Conservation (phyloP, 2,329 filamentous ascomycete genomes). For the Fusarium robinianum region DNA sequence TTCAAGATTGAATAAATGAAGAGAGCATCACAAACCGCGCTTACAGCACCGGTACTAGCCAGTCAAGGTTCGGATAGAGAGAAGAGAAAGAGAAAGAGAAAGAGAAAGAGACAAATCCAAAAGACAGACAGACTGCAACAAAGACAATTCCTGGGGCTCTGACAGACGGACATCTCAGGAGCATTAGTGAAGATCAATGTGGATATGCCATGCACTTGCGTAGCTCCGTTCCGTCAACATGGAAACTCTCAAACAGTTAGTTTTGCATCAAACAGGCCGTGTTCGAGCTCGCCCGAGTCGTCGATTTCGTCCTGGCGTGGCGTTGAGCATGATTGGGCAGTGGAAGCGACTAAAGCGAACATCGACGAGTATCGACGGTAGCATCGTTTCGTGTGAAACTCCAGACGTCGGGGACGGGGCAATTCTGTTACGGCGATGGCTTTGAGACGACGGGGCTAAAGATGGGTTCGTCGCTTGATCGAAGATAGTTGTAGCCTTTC, state of each 20-base stretch:
- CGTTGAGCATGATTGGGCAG: conserved; percentile 30
- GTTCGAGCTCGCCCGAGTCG: conserved; percentile 31
- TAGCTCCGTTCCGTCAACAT: no score
- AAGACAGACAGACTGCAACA: conserved; percentile 2
- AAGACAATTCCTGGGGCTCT: no score
- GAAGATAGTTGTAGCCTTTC: no score
- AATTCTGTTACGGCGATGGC: conserved; percentile 28
- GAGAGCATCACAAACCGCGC: conserved; percentile 20
- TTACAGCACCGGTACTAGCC: conserved; percentile 15
- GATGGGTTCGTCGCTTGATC: conserved; percentile 13
- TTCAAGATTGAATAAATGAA: conserved; percentile 16
- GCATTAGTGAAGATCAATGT: conserved; percentile 15
- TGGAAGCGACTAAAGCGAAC: conserved; percentile 18
- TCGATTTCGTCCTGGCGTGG: conserved; percentile 19
- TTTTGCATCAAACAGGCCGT: conserved; percentile 35
- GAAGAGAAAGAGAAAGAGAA: conserved; percentile 25
- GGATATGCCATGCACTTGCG: conserved; percentile 26
- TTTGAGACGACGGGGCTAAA: conserved; percentile 30
- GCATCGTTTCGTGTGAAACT: conserved; percentile 53
- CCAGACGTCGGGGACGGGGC: conserved; percentile 46
- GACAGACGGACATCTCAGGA: conserved; percentile 9
- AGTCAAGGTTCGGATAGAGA: conserved; percentile 18
- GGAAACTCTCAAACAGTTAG: conserved; percentile 28
- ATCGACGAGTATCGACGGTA: conserved; percentile 25
- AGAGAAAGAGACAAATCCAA: conserved; percentile 15